These are phyloP conservation scores for Coix lacrymajobi DNA, from an alignment of 176 grass and related monocot genomes.

Conservation along the genomic window DNA sequence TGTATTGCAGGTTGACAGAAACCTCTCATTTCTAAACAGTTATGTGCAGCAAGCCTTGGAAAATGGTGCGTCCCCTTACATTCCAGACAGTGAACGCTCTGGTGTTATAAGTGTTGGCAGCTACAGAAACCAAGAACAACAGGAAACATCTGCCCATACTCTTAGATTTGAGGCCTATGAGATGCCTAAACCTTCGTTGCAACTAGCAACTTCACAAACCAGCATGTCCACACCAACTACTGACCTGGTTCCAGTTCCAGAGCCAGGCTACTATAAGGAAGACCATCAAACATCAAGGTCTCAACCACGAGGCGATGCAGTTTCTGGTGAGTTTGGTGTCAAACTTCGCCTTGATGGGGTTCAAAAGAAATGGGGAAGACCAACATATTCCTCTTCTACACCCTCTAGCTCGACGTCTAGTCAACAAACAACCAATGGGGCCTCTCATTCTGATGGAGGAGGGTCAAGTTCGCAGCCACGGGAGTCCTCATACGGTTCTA, in stretches of 20 bases:
- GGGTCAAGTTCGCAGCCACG: slow-evolving; percentile 39
- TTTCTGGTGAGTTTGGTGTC: slow-evolving; percentile 61
- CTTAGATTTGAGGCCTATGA: slow-evolving; percentile 98
- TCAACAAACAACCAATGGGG: slow-evolving; percentile 68
- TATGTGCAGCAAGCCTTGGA: slow-evolving; percentile 90
- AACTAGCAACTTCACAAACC: slow-evolving; percentile 37
- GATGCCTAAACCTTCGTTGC: slow-evolving; percentile 67
- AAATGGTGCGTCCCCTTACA: slow-evolving; percentile 75
- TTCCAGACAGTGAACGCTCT: slow-evolving; percentile 71
- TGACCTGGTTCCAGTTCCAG: slow-evolving; percentile 72
- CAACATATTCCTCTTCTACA: slow-evolving; percentile 70
- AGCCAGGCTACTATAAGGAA: slow-evolving; percentile 67
- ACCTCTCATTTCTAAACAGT: slow-evolving; percentile 65
- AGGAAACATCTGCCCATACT: slow-evolving; percentile 67
- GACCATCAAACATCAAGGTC: slow-evolving; percentile 50
- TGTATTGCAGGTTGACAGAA: slow-evolving; percentile 68
- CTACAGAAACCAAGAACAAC: slow-evolving; percentile 67
- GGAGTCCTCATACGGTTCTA: slow-evolving; percentile 52
- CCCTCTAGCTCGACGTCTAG: slow-evolving; percentile 60
- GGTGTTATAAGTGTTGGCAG: slow-evolving; percentile 53
- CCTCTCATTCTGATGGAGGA: slow-evolving; percentile 42
- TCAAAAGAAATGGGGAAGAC: slow-evolving; percentile 94
- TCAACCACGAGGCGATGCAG: slow-evolving; percentile 34
- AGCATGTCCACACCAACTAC: slow-evolving; percentile 33
- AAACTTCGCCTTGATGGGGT: slow-evolving; percentile 91